Evolutionary conservation across 495 filamentous ascomycete genomes (phyloP), one percentile per base, ranked within the genome.

Genomic region (Staphylotrichum longicolle): DNA sequence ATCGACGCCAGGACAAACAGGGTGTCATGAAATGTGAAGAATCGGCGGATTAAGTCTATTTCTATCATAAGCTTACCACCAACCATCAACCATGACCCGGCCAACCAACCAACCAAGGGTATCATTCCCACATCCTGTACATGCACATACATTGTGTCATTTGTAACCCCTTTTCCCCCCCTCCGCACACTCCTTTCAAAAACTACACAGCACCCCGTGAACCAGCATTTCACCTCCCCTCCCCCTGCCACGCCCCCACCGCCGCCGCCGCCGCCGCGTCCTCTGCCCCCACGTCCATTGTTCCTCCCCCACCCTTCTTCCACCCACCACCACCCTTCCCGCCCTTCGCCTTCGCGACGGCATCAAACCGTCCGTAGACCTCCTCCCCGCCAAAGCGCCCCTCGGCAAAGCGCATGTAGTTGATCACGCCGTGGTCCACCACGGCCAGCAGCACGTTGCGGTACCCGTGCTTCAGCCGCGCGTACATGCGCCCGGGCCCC

Each of bases 351-450:
- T 58, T 27, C 20, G 20, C 20, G 20, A 27, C 20, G 1, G 20
- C 54, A 66, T 82, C 72, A 55, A 76, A 78, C 41, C 79, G 55
- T 62, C 85, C 80, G 66, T 83, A 93, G 15, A 96, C 54, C 74
- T 74, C 83, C 74, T 95, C 92, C 49, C 83, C 85, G 32, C 81
- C 87, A 74, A 97, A 96, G 11, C 83, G 88, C 10, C 86, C 86
- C 75, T 97, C 92, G 7, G 79, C 85, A 56, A 96, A 75, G 41
- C 89, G 82, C 52, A 96, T 73, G 70, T 90, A 98, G 69, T 92
- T 97, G 37, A 91, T 88, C 35, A 98, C 80, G 0, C 94, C 94
- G 58, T 91, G 82, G 68, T 98, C 94, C 8, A 96, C 90, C 5
- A 98, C 84, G 0, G 93, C 94, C 15, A 98, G 66, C 52, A 96